Evolutionary conservation across 2,329 filamentous ascomycete species (phyloP).

Genomic region (Neofusicoccum kwambonambiense): DNA sequence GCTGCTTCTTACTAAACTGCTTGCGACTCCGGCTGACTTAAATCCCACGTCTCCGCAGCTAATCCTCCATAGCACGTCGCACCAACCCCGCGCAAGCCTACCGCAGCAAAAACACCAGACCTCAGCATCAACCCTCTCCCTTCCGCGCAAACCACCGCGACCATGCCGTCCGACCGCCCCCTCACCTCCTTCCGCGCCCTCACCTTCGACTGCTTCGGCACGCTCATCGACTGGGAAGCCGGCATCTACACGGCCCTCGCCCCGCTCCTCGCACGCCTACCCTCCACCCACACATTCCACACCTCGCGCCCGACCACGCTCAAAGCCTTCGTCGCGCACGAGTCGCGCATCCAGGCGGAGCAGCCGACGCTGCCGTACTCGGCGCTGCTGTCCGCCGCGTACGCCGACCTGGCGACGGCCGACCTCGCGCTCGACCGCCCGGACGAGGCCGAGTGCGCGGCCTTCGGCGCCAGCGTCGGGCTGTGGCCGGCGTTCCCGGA

Average conservation of each 20-base stretch:
- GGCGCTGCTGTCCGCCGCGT: constrained; percentile 54
- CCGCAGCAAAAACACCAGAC: neutral
- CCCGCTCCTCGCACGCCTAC: constrained; percentile 49
- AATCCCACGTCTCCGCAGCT: neutral
- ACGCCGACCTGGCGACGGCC: constrained; percentile 46
- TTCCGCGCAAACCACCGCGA: neutral
- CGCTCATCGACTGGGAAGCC: constrained; percentile 75
- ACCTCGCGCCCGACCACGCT: constrained; percentile 45
- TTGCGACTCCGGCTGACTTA: neutral
- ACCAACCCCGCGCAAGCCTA: too few species aligned
- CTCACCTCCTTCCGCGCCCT: constrained; percentile 52
- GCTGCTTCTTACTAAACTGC: neutral
- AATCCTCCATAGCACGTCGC: too few species aligned
- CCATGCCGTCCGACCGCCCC: constrained; percentile 5
- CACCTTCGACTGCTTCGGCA: constrained; percentile 78
- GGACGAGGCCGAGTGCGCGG: constrained; percentile 42
- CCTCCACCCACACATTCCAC: constrained; percentile 37
- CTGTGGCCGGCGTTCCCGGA: constrained; percentile 60
- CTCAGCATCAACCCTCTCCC: neutral
- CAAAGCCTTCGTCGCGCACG: constrained; percentile 47
- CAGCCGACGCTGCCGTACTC: constrained; percentile 61
- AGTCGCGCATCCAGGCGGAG: constrained; percentile 50
- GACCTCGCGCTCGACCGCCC: constrained; percentile 41
- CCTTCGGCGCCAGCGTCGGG: constrained; percentile 54
- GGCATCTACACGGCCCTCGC: constrained; percentile 59